A percentile compares a stretch with the other conserved stretches of the same genome.
phyloP scores from a whole-genome alignment of 2,329 filamentous ascomycete species.

The Aspergillus alliaceus region DNA sequence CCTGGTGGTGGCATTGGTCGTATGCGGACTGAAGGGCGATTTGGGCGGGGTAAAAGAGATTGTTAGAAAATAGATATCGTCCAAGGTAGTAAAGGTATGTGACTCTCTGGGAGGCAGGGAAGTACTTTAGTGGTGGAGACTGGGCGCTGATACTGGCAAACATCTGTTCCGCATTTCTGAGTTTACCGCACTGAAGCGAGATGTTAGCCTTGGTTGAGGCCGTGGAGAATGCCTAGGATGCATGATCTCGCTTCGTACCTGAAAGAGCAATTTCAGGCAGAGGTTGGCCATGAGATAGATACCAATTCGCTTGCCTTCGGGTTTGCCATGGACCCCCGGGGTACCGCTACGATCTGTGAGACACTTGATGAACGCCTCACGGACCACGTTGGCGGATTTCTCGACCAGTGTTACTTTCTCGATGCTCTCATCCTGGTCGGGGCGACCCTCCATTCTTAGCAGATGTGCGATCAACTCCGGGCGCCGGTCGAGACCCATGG shows the following conservation, averaged over 20 bases:
- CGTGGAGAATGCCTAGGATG: no score
- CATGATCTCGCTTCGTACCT: constrained; percentile 52
- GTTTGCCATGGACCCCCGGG: constrained; percentile 59
- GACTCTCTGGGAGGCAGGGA: constrained; percentile 81
- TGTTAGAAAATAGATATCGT: constrained; percentile 82
- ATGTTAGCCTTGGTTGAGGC: no score
- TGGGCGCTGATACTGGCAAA: constrained; percentile 84
- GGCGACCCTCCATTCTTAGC: constrained; percentile 38
- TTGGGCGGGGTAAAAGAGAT: constrained; percentile 76
- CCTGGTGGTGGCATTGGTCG: constrained; percentile 64
- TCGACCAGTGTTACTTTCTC: constrained; percentile 79
- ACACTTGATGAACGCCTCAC: constrained; percentile 88
- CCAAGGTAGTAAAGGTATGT: constrained; percentile 95
- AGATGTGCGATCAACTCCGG: constrained; percentile 74
- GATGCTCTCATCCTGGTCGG: constrained; percentile 60
- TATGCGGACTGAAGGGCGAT: constrained; percentile 78
- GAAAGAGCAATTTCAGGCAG: constrained; percentile 83
- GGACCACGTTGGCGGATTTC: constrained; percentile 81
- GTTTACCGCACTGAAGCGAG: constrained; percentile 71
- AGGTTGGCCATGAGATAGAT: constrained; percentile 93
- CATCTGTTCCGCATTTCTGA: constrained; percentile 80
- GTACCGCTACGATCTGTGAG: constrained; percentile 75
- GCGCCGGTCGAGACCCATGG: constrained; percentile 77
- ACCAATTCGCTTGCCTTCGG: constrained; percentile 80
- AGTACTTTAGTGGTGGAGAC: constrained; percentile 76